These are phyloP conservation scores for Naganishia randhawae DNA, from an alignment of 768 basidiomycete genomes.

Conservation along the genomic window DNA sequence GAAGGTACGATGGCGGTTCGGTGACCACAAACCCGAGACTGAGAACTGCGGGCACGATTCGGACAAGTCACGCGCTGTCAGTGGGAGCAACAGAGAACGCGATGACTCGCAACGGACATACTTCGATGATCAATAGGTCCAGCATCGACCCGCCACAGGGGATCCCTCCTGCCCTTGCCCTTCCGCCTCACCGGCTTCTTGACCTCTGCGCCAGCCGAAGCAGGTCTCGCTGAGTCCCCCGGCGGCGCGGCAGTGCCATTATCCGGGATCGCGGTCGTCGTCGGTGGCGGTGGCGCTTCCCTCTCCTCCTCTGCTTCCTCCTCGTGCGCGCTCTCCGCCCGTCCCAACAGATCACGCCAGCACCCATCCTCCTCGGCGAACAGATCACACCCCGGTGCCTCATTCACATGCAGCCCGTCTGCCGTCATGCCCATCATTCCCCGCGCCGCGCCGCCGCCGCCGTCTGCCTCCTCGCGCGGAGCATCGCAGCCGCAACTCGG, in stretches of 20 bases:
- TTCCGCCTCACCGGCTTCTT: background rate
- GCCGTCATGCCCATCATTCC: too few species aligned
- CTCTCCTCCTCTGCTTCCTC: constrained; percentile 21
- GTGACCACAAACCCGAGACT: constrained; percentile 45
- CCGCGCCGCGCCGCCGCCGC: constrained; percentile 32
- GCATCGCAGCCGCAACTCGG: constrained; percentile 3
- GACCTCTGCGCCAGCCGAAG: background rate
- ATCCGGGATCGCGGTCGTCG: background rate
- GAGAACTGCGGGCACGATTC: constrained; percentile 33
- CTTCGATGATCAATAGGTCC: constrained; percentile 48
- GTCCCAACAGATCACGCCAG: constrained; percentile 38
- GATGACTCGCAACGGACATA: constrained; percentile 26
- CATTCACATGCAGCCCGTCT: constrained; percentile 42
- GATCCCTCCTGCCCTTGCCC: background rate
- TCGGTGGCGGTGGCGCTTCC: background rate
- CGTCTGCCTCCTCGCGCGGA: background rate
- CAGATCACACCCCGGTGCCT: constrained; percentile 45
- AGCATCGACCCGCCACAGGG: constrained; percentile 41
- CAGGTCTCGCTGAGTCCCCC: background rate
- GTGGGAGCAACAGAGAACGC: background rate
- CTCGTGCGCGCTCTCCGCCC: constrained; percentile 19
- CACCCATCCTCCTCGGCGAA: constrained; percentile 38
- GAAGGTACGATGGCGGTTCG: constrained; percentile 42
- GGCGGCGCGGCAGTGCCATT: background rate
- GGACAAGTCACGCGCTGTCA: too few species aligned